Percentiles rank a stretch among this genome's conserved stretches.
Evolutionary conservation across 345 rosid genomes (phyloP).

Genomic region (Hypericum perforatum): DNA sequence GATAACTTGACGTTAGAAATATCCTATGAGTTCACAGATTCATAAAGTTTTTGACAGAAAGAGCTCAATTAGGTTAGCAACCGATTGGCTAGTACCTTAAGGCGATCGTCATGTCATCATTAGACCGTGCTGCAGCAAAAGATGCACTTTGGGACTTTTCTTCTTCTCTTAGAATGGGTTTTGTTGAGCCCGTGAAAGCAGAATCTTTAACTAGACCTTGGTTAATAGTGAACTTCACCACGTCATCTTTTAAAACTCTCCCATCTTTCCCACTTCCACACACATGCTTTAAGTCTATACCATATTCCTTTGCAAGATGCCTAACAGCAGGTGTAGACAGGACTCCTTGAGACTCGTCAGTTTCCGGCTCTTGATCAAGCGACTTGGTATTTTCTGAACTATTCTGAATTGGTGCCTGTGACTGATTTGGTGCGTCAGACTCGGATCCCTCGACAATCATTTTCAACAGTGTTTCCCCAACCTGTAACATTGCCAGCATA

Average conservation of each 20-base stretch:
- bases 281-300: conserved; percentile 45
- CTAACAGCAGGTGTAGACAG: conserved; percentile 77
- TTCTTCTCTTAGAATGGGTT: conserved; percentile 19
- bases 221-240: conserved; percentile 42
- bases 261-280: conserved; percentile 68
- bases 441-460: conserved; percentile 40
- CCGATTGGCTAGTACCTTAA: conserved; percentile 39
- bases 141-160: conserved; percentile 9
- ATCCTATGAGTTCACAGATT: not conserved
- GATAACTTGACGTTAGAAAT: not conserved
- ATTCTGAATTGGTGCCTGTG: conserved; percentile 15
- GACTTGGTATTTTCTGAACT: conserved; percentile 14
- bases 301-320: conserved; percentile 64
- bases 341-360: conserved; percentile 32
- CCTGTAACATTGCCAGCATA: conserved; percentile 34
- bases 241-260: conserved; percentile 71
- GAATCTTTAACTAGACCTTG: conserved; percentile 33
- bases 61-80: not conserved
- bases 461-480: conserved; percentile 83
- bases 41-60: no score
- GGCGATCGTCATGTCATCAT: conserved; percentile 51
- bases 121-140: conserved; percentile 17
- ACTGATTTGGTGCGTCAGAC: not conserved
- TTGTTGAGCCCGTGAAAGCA: conserved; percentile 19
- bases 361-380: conserved; percentile 16